Base-by-base conservation (phyloP, 768 basidiomycete species). In the Lentinus brumalis region DNA sequence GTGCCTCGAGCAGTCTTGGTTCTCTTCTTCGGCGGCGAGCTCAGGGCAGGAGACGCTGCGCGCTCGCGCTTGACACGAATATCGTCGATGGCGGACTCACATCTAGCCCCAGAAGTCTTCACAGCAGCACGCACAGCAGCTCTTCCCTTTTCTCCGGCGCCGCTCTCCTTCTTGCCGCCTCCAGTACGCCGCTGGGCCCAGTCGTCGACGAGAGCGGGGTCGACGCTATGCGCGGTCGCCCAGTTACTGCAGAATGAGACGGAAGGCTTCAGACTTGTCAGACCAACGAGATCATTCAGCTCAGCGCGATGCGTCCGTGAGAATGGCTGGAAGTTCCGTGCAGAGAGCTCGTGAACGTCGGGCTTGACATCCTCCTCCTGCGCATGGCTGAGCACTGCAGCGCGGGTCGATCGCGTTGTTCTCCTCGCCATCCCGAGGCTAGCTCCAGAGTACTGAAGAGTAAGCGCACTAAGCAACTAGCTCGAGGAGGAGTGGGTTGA, bases 31-130 rank as follows among this genome's bases (percentile, higher is more conserved):
- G 49, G 45, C 6, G 44, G 56, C 15, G 45, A 21, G 16, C 45
- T 35, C 18, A 57, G 57, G 9, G 41, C 5, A 7, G 65, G 65
- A 16, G 65, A 66, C 44, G 40, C 56, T 5, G 65, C 65, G 32
- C 61, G 61, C 18, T 66, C 65, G 29, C 65, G 61, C 50, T 66
- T 66, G 16, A 66, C 53, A 3, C 46, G 38, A 14, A 62, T 18
- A n/a, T 51, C 42, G 41, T 29, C 49, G 4, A 11, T 29, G 7
- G 12, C 6, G 8, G 41, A 38, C 38, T 47, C 21, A 56, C 45
- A 16, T 12, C 30, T 11, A 32, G 38, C 14, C 7, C 11, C 53
- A 41, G 26, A 21, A 38, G 12, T 9, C 18, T 21, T 42, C 4
- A 8, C 14, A 45, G 44, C 8, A 45, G 16, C 14, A n/a, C 16